Evolutionary conservation across 2,329 filamentous ascomycete genomes (phyloP).

Genomic region (Penicillium expansum): DNA sequence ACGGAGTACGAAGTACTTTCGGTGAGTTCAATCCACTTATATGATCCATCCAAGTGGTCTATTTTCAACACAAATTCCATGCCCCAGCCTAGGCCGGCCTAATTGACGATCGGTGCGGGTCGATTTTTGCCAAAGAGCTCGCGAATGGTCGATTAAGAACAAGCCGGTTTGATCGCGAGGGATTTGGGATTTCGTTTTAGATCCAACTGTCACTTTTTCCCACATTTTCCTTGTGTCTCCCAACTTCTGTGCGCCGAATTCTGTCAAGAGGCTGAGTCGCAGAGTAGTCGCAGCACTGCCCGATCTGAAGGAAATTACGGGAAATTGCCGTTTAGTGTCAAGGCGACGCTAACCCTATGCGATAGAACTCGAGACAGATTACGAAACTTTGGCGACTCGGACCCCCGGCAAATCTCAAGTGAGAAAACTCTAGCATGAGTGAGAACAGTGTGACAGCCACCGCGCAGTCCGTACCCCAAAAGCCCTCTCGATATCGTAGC

Average conservation of each 20-base stretch:
- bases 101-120: slow-evolving; percentile 3
- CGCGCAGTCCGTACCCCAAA: not conserved
- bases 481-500: not conserved
- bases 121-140: not conserved
- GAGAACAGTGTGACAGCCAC: not conserved
- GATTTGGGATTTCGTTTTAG: not conserved
- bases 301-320: not conserved
- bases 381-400: slow-evolving; percentile 1
- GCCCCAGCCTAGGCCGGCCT: not conserved
- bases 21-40: not conserved
- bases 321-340: not conserved
- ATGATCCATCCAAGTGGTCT: not conserved
- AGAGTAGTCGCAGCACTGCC: not conserved
- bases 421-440: not conserved
- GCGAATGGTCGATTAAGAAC: slow-evolving; percentile 5
- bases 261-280: not conserved
- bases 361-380: not conserved
- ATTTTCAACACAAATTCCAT: not conserved
- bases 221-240: not conserved
- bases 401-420: not conserved
- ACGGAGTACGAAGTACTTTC: too few species aligned
- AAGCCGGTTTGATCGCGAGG: slow-evolving; percentile 7
- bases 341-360: slow-evolving; percentile 1
- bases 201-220: not conserved
- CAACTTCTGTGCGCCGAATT: not conserved